Percentiles rank a stretch among this genome's conserved stretches.
Conservation (phyloP, 768 basidiomycete genomes). For the Tremella yokohamensis region DNA sequence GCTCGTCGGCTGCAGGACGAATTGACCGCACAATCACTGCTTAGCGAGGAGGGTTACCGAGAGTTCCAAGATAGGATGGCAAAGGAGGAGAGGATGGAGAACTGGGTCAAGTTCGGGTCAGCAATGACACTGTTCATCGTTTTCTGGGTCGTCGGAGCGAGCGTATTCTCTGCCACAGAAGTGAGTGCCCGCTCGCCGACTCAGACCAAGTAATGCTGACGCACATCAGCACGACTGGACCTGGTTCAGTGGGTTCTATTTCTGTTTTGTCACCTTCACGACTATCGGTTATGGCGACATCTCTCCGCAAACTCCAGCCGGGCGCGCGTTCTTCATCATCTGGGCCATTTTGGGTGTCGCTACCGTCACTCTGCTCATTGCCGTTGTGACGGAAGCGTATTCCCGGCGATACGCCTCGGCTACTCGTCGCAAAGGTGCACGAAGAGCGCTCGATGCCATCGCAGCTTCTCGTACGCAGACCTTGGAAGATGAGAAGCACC, state of each 20-base stretch:
- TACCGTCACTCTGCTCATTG: constrained; percentile 25
- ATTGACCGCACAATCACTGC: constrained; percentile 24
- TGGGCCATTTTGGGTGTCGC: constrained; percentile 25
- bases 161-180: constrained; percentile 30
- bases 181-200: background rate
- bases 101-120: constrained; percentile 57
- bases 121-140: constrained; percentile 63
- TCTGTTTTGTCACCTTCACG: constrained; percentile 34
- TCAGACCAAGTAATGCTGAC: no score
- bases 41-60: constrained; percentile 35
- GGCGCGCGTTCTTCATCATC: constrained; percentile 24
- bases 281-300: constrained; percentile 30
- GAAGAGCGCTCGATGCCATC: background rate
- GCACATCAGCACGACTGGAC: constrained; percentile 14
- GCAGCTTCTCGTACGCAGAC: no score
- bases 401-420: constrained; percentile 17
- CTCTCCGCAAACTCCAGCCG: constrained; percentile 19
- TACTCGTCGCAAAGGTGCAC: constrained; percentile 10
- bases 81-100: constrained; percentile 56
- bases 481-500: no score
- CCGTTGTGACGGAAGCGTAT: constrained; percentile 23
- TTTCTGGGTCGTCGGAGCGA: constrained; percentile 63
- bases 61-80: constrained; percentile 39
- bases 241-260: constrained; percentile 27
- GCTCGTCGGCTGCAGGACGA: constrained; percentile 18